Evolutionary conservation across 495 filamentous ascomycete genomes (phyloP).

Genomic region (Amniculicola lignicola): DNA sequence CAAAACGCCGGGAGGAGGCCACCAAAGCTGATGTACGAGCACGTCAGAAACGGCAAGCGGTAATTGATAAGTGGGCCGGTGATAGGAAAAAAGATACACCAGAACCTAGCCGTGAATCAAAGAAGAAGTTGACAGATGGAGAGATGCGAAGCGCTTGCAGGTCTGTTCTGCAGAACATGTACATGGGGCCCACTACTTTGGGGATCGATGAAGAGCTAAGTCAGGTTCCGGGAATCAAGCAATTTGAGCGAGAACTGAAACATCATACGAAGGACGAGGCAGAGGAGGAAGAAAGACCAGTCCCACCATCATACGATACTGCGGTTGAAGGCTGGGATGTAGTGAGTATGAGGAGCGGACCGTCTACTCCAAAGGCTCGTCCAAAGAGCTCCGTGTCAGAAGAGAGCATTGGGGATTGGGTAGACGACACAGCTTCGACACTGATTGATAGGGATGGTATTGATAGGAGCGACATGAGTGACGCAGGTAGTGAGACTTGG

Average conservation of each 20-base stretch:
- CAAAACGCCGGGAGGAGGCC: constrained; percentile 13
- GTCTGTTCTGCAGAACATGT: no score
- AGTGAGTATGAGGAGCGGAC: constrained; percentile 11
- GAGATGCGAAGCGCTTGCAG: no score
- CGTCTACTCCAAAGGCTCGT: constrained; percentile 1
- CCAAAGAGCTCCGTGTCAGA: constrained; percentile 2
- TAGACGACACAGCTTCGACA: constrained; percentile 23
- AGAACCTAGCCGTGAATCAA: no score
- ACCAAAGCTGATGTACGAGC: constrained; percentile 15
- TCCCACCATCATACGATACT: not conserved
- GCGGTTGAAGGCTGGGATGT: constrained; percentile 17
- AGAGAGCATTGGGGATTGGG: constrained; percentile 11
- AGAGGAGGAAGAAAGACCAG: not conserved
- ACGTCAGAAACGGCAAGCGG: not conserved
- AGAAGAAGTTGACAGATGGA: no score
- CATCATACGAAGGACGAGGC: not conserved
- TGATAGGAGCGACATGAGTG: not conserved
- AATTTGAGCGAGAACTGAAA: constrained; percentile 22
- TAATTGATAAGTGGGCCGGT: no score
- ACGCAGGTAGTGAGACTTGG: constrained; percentile 6
- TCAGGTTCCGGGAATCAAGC: constrained; percentile 7
- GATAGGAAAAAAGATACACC: no score
- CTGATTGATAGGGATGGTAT: constrained; percentile 5
- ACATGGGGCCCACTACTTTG: no score
- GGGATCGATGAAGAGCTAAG: constrained; percentile 13